phyloP scores from a whole-genome alignment of 1,284 basidiomycete genomes.

The Phylloporus sp. region DNA sequence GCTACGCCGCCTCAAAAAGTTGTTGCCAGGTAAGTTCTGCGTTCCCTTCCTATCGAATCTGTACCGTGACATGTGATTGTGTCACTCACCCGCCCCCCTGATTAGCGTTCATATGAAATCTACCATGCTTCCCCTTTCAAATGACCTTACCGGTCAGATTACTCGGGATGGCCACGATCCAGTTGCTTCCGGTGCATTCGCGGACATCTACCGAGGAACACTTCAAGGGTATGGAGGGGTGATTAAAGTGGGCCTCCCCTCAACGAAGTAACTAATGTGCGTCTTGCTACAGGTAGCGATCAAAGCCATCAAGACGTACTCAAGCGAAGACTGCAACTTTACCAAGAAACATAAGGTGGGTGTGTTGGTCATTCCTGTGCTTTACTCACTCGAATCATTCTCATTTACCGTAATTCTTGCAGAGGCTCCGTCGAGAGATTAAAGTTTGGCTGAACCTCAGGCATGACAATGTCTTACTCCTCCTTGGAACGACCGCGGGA shows the following conservation, averaged over 20 bases:
- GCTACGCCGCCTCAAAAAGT: too few species aligned
- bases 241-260: neutral
- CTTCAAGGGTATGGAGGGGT: too few species aligned
- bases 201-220: neutral
- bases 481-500: conserved; percentile 5
- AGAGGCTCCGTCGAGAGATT: neutral
- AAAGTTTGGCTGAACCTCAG: neutral
- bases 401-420: neutral
- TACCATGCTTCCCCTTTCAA: too few species aligned
- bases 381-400: too few species aligned
- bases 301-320: conserved; percentile 15
- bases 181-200: conserved; percentile 2
- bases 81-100: too few species aligned
- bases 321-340: conserved; percentile 5
- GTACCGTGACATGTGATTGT: too few species aligned
- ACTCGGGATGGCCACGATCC: conserved; percentile 5
- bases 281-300: conserved; percentile 16
- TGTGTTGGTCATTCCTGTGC: too few species aligned
- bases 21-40: too few species aligned
- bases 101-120: too few species aligned
- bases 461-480: conserved; percentile 5
- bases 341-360: conserved; percentile 13
- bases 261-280: neutral
- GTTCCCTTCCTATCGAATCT: too few species aligned
- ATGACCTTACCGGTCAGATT: conserved; percentile 9